phyloP scores from a whole-genome alignment of 768 basidiomycete genomes.

The Pleurotus pulmonarius region DNA sequence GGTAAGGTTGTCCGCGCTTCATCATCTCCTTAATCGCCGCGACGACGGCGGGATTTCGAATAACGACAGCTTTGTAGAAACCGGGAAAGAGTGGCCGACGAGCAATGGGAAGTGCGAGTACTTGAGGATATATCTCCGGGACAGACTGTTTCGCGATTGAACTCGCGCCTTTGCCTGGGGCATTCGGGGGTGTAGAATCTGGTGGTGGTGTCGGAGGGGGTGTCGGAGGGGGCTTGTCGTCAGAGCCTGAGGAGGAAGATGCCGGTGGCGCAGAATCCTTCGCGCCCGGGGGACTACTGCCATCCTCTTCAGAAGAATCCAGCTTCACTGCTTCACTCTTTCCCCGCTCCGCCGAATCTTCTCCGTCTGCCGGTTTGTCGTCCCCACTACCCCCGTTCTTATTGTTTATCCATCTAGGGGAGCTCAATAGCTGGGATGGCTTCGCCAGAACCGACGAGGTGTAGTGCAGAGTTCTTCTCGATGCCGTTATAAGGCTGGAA shows the following conservation, averaged over 20 bases:
- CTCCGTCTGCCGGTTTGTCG: slow-evolving; percentile 17
- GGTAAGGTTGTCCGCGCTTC: slow-evolving; percentile 93
- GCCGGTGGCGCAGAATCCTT: slow-evolving; percentile 25
- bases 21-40: slow-evolving; percentile 95
- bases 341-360: slow-evolving; percentile 17
- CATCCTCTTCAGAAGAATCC: slow-evolving; percentile 11
- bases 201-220: slow-evolving; percentile 24
- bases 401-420: slow-evolving; percentile 37
- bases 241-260: slow-evolving; percentile 25
- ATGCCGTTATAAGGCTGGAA: slow-evolving; percentile 4
- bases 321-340: slow-evolving; percentile 2
- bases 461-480: slow-evolving; percentile 1
- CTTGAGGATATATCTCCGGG: slow-evolving; percentile 89
- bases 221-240: slow-evolving; percentile 22
- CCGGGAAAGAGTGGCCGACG: slow-evolving; percentile 95
- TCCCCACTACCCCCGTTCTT: slow-evolving; percentile 22
- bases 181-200: slow-evolving; percentile 23
- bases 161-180: slow-evolving; percentile 21
- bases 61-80: slow-evolving; percentile 97
- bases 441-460: slow-evolving; percentile 15
- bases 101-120: slow-evolving; percentile 92
- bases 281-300: slow-evolving; percentile 9
- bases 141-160: slow-evolving; percentile 84
- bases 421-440: slow-evolving; percentile 24
- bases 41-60: slow-evolving; percentile 87